Base-by-base conservation (phyloP, 192 early-diverging fungal species). In the Phycomyces blakesleeanus region DNA sequence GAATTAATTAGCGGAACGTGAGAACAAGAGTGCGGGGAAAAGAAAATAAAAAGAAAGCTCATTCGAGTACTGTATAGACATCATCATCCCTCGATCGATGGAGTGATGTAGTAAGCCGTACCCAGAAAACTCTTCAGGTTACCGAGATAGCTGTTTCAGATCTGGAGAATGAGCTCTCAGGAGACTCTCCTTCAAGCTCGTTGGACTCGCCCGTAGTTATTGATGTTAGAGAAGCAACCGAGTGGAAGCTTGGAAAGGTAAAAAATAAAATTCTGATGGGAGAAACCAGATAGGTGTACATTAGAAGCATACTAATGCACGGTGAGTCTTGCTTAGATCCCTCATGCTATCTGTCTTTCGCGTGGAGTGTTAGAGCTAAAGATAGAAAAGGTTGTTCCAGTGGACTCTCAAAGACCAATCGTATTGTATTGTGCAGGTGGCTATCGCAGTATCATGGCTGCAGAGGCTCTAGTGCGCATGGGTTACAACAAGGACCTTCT, bases 341-440 rank as follows among this genome's bases (percentile, higher is more conserved):
- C 81, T n/a, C 57, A 67, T 1, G 81, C 81, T 0, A 75, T 83
- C 56, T 53, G 58, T 4, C 29, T 83, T 9, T 73, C 81, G 14
- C 63, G 81, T 3, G 81, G 81, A 6, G 24, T 83, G 5, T 51
- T 83, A 10, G 81, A 83, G 25, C 54, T 77, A 12, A 68, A 78
- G 53, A 54, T 83, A 12, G 76, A 76, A 24, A 76, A 78, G 41
- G 64, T 78, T 25, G 63, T 80, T 2, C 63, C 69, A 26, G 64
- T 65, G 25, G 69, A 73, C 12, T 72, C 71, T 56, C 57, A 72
- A 15, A 70, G 75, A 53, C 70, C 76, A 20, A 63, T 83, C 25
- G 71, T 83, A 20, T 52, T 83, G 10, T 83, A 83, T 61, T 83
- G 81, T 61, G 81, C 81, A 14, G 81, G 81, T n/a, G 81, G 81